Percentiles rank a stretch among this genome's conserved stretches.
These are phyloP conservation scores for Eimeria acervulina DNA, from an alignment of 169 alveolate genomes.

Conservation along the genomic window DNA sequence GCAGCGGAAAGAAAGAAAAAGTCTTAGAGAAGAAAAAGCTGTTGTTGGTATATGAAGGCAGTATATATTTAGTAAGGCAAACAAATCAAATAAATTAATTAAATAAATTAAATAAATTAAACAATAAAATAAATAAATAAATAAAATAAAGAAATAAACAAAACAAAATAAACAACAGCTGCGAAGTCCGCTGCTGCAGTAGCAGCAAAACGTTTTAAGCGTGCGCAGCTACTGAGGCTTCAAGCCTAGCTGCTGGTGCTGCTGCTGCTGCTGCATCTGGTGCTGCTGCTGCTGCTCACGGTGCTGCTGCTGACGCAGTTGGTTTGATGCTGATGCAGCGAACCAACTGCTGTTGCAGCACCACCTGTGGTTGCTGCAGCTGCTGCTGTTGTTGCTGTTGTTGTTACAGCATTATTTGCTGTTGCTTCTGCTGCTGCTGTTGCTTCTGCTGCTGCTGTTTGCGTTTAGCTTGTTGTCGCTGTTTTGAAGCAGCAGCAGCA, in stretches of 20 bases:
- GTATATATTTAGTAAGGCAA: background rate
- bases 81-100: too few relatives aligned
- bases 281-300: background rate
- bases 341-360: background rate
- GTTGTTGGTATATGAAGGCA: background rate
- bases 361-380: background rate
- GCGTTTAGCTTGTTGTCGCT: background rate
- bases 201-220: background rate
- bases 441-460: too few relatives aligned
- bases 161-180: too few relatives aligned
- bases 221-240: background rate
- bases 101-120: too few relatives aligned
- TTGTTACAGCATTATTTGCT: too few relatives aligned
- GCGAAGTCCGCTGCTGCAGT: too few relatives aligned
- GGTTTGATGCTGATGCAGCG: background rate
- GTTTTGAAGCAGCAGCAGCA: background rate
- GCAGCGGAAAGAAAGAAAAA: background rate
- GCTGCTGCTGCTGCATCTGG: constrained; percentile 11
- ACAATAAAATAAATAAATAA: too few relatives aligned
- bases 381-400: too few relatives aligned
- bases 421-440: too few relatives aligned
- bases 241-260: background rate
- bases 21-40: background rate
- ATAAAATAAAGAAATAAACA: too few relatives aligned
- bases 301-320: background rate